These are phyloP conservation scores for Penicillium cinerascens DNA, from an alignment of 495 filamentous ascomycete genomes.

Conservation along the genomic window DNA sequence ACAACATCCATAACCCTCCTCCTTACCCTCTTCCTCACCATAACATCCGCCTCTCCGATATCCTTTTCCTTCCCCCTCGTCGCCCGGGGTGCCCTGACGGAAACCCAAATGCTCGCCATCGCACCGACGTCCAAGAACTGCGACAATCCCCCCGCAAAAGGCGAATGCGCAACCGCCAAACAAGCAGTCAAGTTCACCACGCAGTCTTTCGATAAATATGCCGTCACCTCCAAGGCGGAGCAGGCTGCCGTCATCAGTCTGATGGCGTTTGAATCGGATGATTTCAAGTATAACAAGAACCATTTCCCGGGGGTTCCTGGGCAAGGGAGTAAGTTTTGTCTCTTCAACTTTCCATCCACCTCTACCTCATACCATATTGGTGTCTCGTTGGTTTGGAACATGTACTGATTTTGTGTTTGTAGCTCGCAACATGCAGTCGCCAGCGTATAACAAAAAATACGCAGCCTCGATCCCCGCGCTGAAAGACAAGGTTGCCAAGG, in stretches of 20 bases:
- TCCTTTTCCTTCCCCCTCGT: neutral
- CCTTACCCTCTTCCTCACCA: conserved; percentile 19
- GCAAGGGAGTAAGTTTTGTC: conserved; percentile 64
- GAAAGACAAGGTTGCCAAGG: conserved; percentile 28
- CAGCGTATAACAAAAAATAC: conserved; percentile 59
- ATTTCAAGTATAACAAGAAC: conserved; percentile 68
- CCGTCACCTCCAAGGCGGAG: conserved; percentile 49
- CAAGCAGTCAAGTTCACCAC: conserved; percentile 58
- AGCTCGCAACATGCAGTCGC: conserved; percentile 72
- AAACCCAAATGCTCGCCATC: conserved; percentile 50
- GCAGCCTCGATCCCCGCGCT: conserved; percentile 54
- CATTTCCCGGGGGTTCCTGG: conserved; percentile 58
- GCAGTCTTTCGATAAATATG: conserved; percentile 54
- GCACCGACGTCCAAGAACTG: conserved; percentile 50
- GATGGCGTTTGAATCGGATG: conserved; percentile 64
- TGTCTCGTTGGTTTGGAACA: too few species aligned
- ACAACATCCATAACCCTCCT: conserved; percentile 1
- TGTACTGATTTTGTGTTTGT: neutral
- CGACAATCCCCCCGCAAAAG: conserved; percentile 32
- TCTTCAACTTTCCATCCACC: neutral
- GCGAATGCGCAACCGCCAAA: conserved; percentile 64
- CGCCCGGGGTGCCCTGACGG: conserved; percentile 24
- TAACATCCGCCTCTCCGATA: conserved; percentile 11
- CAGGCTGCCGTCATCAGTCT: conserved; percentile 60
- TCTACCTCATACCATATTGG: neutral